phyloP scores from a whole-genome alignment of 2,329 filamentous ascomycete species.

The Teratosphaeria nubilosa region DNA sequence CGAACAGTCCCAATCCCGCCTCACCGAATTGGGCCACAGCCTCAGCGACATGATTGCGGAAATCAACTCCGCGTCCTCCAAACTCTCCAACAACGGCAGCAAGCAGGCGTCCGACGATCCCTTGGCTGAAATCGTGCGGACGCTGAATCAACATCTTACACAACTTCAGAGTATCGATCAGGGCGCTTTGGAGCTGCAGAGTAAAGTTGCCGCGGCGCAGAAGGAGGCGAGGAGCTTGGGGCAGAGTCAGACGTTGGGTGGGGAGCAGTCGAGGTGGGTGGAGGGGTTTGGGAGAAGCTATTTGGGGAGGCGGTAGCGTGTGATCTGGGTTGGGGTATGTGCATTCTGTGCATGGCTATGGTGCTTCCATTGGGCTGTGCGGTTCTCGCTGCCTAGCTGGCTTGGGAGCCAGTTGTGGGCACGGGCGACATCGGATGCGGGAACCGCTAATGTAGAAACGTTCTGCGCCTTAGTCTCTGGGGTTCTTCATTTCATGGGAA shows the following conservation, averaged over 20 bases:
- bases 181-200: constrained; percentile 68
- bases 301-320: constrained; percentile 51
- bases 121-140: constrained; percentile 89
- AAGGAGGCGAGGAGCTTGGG: constrained; percentile 57
- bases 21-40: constrained; percentile 90
- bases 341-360: too few relatives aligned
- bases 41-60: constrained; percentile 95
- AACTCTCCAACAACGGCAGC: constrained; percentile 51
- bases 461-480: too few relatives aligned
- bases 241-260: constrained; percentile 30
- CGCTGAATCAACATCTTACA: constrained; percentile 84
- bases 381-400: too few relatives aligned
- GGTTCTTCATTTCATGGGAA: too few relatives aligned
- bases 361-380: too few relatives aligned
- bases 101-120: constrained; percentile 30
- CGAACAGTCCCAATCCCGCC: constrained; percentile 79
- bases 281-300: constrained; percentile 90
- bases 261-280: constrained; percentile 54
- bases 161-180: constrained; percentile 91
- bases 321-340: too few relatives aligned
- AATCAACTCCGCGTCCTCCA: constrained; percentile 87
- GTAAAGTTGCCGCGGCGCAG: constrained; percentile 73
- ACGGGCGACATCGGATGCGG: too few relatives aligned
- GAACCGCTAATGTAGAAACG: too few relatives aligned
- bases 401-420: too few relatives aligned